These are phyloP conservation scores for Penicillium digitatum DNA, from an alignment of 2,329 filamentous ascomycete genomes.

Conservation along the genomic window DNA sequence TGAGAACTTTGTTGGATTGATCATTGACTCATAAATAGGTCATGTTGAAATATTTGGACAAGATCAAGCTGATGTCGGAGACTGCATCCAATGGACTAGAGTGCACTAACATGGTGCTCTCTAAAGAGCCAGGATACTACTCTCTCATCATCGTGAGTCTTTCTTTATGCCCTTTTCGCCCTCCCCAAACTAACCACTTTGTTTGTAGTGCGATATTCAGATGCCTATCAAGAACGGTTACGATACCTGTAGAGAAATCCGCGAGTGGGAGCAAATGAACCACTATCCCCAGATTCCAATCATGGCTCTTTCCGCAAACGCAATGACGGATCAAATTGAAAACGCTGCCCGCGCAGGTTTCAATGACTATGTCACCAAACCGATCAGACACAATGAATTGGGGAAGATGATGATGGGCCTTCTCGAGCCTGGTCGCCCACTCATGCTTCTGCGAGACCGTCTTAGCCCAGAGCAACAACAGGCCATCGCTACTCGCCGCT, in stretches of 20 bases:
- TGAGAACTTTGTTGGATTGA: not conserved
- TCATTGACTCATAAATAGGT: slow-evolving; percentile 35
- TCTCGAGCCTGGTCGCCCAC: slow-evolving; percentile 42
- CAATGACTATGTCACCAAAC: slow-evolving; percentile 50
- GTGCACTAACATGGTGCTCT: slow-evolving; percentile 47
- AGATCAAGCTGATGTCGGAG: slow-evolving; percentile 46
- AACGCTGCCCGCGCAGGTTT: slow-evolving; percentile 47
- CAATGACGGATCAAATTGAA: slow-evolving; percentile 49
- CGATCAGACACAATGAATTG: slow-evolving; percentile 48
- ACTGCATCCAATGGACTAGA: slow-evolving; percentile 47
- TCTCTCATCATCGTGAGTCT: slow-evolving; percentile 47
- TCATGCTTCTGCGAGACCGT: slow-evolving; percentile 43
- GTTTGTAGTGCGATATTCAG: slow-evolving; percentile 46
- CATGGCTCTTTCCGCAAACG: slow-evolving; percentile 50
- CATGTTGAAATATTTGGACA: slow-evolving; percentile 48
- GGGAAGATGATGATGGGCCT: slow-evolving; percentile 50
- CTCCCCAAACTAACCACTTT: slow-evolving; percentile 1
- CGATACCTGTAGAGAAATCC: slow-evolving; percentile 47
- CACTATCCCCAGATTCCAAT: slow-evolving; percentile 47
- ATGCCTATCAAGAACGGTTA: slow-evolving; percentile 51
- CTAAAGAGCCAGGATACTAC: slow-evolving; percentile 47
- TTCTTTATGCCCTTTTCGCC: not conserved
- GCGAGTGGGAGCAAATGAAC: slow-evolving; percentile 45
- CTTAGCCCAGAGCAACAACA: slow-evolving; percentile 24
- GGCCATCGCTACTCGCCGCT: slow-evolving; percentile 11